phyloP scores from a whole-genome alignment of 1,284 basidiomycete genomes.

The Ganoderma multipileum region DNA sequence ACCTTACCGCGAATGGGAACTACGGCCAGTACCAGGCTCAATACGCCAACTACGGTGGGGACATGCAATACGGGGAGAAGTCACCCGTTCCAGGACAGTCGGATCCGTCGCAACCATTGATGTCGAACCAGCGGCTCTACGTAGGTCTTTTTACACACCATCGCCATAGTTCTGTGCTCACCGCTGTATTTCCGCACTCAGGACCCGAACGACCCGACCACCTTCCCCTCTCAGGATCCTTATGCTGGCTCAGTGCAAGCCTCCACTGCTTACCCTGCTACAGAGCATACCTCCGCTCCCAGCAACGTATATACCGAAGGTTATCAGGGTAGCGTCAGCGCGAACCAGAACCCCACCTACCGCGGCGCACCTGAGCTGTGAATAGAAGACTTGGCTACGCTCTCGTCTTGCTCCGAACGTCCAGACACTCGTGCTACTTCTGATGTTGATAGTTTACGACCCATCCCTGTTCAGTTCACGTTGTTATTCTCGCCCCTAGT shows the following conservation, averaged over 20 bases:
- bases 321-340: not conserved
- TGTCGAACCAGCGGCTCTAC: conserved; percentile 16
- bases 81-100: not conserved
- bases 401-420: not conserved
- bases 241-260: conserved; percentile 13
- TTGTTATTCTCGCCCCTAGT: not conserved
- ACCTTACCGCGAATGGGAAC: conserved; percentile 10
- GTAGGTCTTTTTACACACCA: conserved; percentile 5
- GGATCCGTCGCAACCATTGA: conserved; percentile 7
- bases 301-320: not conserved
- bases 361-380: conserved; percentile 24
- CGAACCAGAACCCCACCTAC: conserved; percentile 13
- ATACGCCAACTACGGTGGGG: conserved; percentile 9
- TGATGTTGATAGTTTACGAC: not conserved
- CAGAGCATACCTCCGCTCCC: not conserved
- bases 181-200: not conserved
- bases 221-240: conserved; percentile 20
- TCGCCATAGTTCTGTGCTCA: not conserved
- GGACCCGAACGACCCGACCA: conserved; percentile 29
- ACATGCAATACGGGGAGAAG: conserved; percentile 21
- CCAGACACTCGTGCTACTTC: not conserved
- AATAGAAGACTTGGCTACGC: not conserved
- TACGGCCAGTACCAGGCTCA: conserved; percentile 14
- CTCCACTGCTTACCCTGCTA: conserved; percentile 6
- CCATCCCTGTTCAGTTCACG: not conserved